Conservation (phyloP, 768 basidiomycete species). For the Trametes coccinea region DNA sequence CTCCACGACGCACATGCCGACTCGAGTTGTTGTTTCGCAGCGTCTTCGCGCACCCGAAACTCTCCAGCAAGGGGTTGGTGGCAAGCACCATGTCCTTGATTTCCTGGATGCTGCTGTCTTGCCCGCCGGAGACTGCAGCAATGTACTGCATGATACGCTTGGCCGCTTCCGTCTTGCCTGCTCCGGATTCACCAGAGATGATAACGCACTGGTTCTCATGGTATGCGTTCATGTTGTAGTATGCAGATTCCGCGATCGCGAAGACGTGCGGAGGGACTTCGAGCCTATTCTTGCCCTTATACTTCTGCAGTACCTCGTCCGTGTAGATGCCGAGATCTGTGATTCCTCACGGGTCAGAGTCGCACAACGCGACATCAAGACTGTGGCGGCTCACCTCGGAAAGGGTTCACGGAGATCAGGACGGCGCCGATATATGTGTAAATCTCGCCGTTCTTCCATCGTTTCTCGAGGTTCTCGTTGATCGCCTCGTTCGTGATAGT, state of each 20-base stretch:
- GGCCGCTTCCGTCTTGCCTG: slow-evolving; percentile 98
- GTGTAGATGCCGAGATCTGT: slow-evolving; percentile 96
- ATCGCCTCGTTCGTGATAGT: slow-evolving; percentile 97
- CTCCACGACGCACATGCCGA: slow-evolving; percentile 75
- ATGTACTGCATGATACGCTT: slow-evolving; percentile 99
- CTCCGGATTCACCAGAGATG: slow-evolving; percentile 98
- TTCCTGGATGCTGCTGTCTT: slow-evolving; percentile 90
- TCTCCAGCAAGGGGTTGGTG: slow-evolving; percentile 95
- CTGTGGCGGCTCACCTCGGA: slow-evolving; percentile 61
- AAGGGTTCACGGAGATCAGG: slow-evolving; percentile 98
- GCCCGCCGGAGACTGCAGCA: slow-evolving; percentile 90
- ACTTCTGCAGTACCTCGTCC: slow-evolving; percentile 80
- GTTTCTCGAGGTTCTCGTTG: slow-evolving; percentile 97
- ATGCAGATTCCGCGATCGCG: slow-evolving; percentile 92
- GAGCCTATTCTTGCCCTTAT: slow-evolving; percentile 95
- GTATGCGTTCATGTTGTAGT: slow-evolving; percentile 99
- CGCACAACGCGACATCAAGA: slow-evolving; percentile 7
- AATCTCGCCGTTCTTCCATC: slow-evolving; percentile 94
- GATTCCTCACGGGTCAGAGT: slow-evolving; percentile 3
- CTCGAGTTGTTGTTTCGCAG: slow-evolving; percentile 98
- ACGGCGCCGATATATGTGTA: slow-evolving; percentile 99
- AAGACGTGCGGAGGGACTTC: slow-evolving; percentile 99
- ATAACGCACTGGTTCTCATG: slow-evolving; percentile 99
- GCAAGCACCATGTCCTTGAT: slow-evolving; percentile 99
- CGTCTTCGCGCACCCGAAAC: slow-evolving; percentile 99